phyloP scores from a whole-genome alignment of 176 grass and related monocot species.

The Neostapfia colusana region DNA sequence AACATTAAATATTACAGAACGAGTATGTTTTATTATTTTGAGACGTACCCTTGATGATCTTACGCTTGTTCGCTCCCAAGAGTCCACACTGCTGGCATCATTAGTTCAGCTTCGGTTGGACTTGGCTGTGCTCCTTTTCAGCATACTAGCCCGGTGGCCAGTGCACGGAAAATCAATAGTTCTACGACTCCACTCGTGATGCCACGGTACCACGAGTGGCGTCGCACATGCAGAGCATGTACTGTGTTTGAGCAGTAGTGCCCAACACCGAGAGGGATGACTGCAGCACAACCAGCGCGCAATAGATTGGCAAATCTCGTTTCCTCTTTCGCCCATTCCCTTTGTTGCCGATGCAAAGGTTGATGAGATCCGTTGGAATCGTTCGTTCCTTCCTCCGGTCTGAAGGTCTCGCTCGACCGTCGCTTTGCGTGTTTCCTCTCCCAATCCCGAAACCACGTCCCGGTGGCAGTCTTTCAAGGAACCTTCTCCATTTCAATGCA shows the following conservation, averaged over 20 bases:
- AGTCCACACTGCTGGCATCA: too few species aligned
- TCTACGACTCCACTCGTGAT: not conserved
- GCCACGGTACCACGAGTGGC: conserved; percentile 14
- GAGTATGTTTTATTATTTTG: too few species aligned
- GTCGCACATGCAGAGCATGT: not conserved
- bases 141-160: too few species aligned
- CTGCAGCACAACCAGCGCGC: not conserved
- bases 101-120: too few species aligned
- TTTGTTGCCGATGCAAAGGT: not conserved
- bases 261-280: not conserved
- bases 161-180: too few species aligned
- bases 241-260: not conserved
- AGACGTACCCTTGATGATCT: too few species aligned
- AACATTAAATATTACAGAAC: too few species aligned
- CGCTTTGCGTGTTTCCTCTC: conserved; percentile 24
- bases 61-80: too few species aligned
- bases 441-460: not conserved
- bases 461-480: not conserved
- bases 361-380: not conserved
- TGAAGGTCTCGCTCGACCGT: not conserved
- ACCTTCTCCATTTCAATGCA: too few species aligned
- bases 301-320: not conserved
- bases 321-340: not conserved
- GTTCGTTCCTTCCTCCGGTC: not conserved
- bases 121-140: too few species aligned